A percentile compares a stretch with the other conserved stretches of the same genome.
These are phyloP conservation scores for Stachybotrys chartarum DNA, from an alignment of 2,329 filamentous ascomycete species.

Conservation along the genomic window DNA sequence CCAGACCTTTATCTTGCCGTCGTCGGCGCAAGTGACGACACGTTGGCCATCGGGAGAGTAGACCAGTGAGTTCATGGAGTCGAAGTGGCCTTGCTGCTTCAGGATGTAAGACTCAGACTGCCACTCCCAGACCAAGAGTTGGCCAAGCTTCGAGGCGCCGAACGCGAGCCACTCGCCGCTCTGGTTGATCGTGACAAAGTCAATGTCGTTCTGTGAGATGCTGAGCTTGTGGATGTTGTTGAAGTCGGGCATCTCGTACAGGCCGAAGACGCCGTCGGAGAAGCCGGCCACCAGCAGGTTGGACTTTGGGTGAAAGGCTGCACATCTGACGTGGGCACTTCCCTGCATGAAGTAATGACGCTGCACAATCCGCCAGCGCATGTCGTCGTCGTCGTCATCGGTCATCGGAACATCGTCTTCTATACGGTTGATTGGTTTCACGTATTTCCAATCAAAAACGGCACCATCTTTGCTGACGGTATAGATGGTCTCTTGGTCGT, in stretches of 20 bases:
- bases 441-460: conserved; percentile 88
- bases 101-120: conserved; percentile 98
- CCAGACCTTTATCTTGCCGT: conserved; percentile 98
- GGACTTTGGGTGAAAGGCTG: conserved; percentile 78
- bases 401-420: conserved; percentile 54
- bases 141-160: conserved; percentile 88
- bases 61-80: conserved; percentile 86
- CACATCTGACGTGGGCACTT: conserved; percentile 78
- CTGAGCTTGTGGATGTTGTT: conserved; percentile 88
- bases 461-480: conserved; percentile 97
- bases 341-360: conserved; percentile 92
- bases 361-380: conserved; percentile 86
- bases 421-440: conserved; percentile 47
- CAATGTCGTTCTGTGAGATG: conserved; percentile 95
- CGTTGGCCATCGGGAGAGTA: conserved; percentile 92
- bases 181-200: conserved; percentile 89
- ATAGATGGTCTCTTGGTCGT: conserved; percentile 90
- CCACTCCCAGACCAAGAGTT: conserved; percentile 99
- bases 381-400: conserved; percentile 54
- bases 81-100: conserved; percentile 96
- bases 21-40: conserved; percentile 89
- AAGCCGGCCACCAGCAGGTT: conserved; percentile 96
- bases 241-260: conserved; percentile 95
- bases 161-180: conserved; percentile 96
- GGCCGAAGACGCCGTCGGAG: conserved; percentile 84